Percentiles rank a stretch among this genome's conserved stretches.
phyloP scores from a whole-genome alignment of 164 flowering plant species.

The Brasenia schreberi region DNA sequence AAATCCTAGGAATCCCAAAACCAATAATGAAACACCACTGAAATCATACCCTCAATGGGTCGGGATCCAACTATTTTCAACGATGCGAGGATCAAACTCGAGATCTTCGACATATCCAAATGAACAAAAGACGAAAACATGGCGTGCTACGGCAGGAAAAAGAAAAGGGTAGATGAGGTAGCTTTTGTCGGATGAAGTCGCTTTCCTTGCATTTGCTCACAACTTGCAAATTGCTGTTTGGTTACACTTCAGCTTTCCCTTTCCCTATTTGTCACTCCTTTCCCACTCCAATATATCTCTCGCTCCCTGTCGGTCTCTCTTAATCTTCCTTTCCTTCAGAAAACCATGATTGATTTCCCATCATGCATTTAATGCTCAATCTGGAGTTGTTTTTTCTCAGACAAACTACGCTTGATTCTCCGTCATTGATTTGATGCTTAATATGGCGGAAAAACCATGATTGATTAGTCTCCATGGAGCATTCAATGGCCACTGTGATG shows the following conservation, averaged over 20 bases:
- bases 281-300: not conserved
- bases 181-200: no score
- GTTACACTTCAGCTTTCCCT: no score
- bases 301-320: not conserved
- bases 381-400: not conserved
- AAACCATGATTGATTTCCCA: not conserved
- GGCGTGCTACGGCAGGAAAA: no score
- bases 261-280: not conserved
- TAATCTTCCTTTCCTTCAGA: not conserved
- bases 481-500: not conserved
- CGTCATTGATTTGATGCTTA: not conserved
- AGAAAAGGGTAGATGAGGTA: no score
- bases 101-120: no score
- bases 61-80: no score
- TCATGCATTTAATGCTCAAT: not conserved
- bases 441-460: not conserved
- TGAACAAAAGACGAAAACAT: no score
- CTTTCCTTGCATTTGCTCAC: not conserved
- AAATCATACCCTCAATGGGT: no score
- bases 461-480: not conserved
- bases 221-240: not conserved
- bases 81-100: no score
- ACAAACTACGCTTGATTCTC: not conserved
- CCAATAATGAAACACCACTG: no score
- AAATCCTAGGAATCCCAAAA: no score